phyloP scores from a whole-genome alignment of 192 early-diverging fungal species.

The Ramicandelaber brevisporus region DNA sequence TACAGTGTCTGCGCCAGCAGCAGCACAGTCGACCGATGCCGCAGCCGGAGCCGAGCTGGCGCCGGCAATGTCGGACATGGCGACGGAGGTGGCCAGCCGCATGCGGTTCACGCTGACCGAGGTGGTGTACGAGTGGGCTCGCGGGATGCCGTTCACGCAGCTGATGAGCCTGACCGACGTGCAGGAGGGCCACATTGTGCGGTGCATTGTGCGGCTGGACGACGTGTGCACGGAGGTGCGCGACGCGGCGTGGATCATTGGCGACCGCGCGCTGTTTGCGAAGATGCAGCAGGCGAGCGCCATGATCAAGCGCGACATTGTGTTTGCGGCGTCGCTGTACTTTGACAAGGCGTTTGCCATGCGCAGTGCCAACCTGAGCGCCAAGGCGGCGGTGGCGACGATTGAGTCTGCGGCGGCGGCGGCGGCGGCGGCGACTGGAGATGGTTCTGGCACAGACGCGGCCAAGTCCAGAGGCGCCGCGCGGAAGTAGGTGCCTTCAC shows the following conservation, averaged over 20 bases:
- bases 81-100: constrained; percentile 14
- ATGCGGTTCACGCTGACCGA: constrained; percentile 78
- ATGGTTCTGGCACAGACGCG: too few species aligned
- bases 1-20: too few species aligned
- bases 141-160: constrained; percentile 70
- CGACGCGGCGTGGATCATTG: constrained; percentile 66
- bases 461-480: too few species aligned
- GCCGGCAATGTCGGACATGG: constrained; percentile 6
- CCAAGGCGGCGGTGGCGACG: too few species aligned
- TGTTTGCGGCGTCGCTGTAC: constrained; percentile 82
- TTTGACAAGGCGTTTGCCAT: too few species aligned
- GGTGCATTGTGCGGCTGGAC: constrained; percentile 76
- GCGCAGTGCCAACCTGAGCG: too few species aligned
- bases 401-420: too few species aligned
- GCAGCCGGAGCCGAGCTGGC: too few species aligned
- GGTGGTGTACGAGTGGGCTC: constrained; percentile 95
- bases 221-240: constrained; percentile 80
- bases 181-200: constrained; percentile 82
- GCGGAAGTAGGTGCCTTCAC: too few species aligned
- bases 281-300: constrained; percentile 82
- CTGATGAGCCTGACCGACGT: constrained; percentile 85
- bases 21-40: too few species aligned
- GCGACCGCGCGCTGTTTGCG: constrained; percentile 56
- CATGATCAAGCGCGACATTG: constrained; percentile 79
- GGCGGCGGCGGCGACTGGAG: too few species aligned